Evolutionary conservation across 2,329 filamentous ascomycete genomes (phyloP).

Genomic region (Balansia obtecta): DNA sequence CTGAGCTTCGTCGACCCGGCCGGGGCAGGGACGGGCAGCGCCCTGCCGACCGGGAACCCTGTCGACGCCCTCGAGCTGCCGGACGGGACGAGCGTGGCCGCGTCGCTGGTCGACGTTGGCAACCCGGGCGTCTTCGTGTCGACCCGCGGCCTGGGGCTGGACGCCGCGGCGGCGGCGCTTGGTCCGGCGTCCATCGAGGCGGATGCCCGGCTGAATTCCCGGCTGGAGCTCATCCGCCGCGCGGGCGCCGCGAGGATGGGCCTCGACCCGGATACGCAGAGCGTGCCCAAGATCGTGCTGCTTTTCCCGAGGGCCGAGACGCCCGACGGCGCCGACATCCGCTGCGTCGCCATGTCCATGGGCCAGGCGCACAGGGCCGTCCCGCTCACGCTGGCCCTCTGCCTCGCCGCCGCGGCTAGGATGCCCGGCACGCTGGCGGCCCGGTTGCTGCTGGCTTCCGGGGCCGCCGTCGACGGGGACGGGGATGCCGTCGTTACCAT

Average conservation of each 20-base stretch:
- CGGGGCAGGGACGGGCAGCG: conserved; percentile 48
- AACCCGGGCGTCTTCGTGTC: conserved; percentile 53
- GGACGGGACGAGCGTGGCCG: conserved; percentile 25
- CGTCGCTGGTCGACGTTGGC: conserved; percentile 49
- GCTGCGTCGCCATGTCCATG: conserved; percentile 38
- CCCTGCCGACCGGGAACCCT: conserved; percentile 36
- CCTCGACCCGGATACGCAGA: conserved; percentile 30
- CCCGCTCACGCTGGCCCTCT: conserved; percentile 42
- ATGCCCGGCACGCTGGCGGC: conserved; percentile 30
- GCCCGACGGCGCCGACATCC: conserved; percentile 23
- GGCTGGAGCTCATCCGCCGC: conserved; percentile 43
- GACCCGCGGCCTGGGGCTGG: conserved; percentile 36
- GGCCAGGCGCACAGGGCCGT: conserved; percentile 44
- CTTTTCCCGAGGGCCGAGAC: conserved; percentile 24
- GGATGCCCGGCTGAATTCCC: conserved; percentile 26
- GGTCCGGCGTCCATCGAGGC: conserved; percentile 41
- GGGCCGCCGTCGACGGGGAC: too few relatives aligned
- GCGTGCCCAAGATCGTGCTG: conserved; percentile 50
- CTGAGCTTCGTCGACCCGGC: conserved; percentile 51
- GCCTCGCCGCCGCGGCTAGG: conserved; percentile 34
- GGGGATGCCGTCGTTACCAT: conserved; percentile 27
- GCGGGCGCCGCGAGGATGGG: conserved; percentile 50
- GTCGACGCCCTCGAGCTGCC: conserved; percentile 34
- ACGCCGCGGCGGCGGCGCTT: conserved; percentile 34
- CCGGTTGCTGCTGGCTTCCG: conserved; percentile 18